Percentiles rank a stretch among this genome's conserved stretches.
Evolutionary conservation across 768 basidiomycete genomes (phyloP).

Genomic region (Lactarius quietus): DNA sequence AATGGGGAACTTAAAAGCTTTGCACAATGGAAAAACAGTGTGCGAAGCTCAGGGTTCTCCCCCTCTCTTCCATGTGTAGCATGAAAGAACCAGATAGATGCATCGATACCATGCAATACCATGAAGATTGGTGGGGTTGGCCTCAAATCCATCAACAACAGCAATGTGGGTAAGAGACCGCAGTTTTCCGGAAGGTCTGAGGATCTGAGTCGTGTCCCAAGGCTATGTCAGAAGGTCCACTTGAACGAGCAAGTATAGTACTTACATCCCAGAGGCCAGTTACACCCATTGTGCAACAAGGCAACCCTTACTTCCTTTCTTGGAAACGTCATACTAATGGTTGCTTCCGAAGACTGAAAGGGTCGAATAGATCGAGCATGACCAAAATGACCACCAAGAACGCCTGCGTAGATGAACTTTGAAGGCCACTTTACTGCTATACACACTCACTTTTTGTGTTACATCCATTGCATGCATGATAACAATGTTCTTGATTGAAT

Average conservation of each 20-base stretch:
- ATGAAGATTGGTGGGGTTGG: constrained; percentile 43
- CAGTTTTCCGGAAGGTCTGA: constrained; percentile 64
- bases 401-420: no score
- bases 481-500: no score
- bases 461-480: no score
- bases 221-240: constrained; percentile 19
- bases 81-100: constrained; percentile 79
- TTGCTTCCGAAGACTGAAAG: no score
- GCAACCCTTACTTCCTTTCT: no score
- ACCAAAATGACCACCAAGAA: no score
- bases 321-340: no score
- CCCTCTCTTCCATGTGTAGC: constrained; percentile 71
- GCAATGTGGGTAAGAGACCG: constrained; percentile 77
- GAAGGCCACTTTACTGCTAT: no score
- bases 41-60: constrained; percentile 83
- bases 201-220: constrained; percentile 42
- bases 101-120: constrained; percentile 79
- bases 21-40: constrained; percentile 81
- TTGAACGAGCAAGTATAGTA: constrained; percentile 26
- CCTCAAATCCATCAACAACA: constrained; percentile 68
- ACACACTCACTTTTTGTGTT: no score
- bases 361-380: no score
- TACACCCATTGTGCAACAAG: constrained; percentile 17
- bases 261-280: background rate
- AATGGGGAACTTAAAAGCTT: constrained; percentile 74